phyloP scores from a whole-genome alignment of 495 filamentous ascomycete genomes.

The Aspergillus taichungensis region DNA sequence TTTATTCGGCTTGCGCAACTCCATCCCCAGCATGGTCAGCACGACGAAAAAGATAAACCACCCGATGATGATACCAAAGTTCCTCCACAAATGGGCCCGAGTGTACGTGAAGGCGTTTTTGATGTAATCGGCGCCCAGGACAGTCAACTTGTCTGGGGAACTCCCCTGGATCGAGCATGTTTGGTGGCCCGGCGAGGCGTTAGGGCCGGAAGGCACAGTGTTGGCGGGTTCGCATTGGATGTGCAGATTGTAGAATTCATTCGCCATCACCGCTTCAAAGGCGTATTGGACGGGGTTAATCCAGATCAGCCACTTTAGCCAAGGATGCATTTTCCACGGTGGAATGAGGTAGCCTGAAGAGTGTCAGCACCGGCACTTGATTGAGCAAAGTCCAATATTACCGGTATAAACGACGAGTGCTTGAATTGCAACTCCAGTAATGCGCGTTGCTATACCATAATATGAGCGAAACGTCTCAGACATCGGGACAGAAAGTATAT shows the following conservation, averaged over 20 bases:
- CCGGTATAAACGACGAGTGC: slow-evolving; percentile 67
- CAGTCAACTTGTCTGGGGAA: slow-evolving; percentile 36
- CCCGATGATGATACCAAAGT: slow-evolving; percentile 51
- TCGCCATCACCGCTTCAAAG: slow-evolving; percentile 59
- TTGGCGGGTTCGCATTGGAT: slow-evolving; percentile 45
- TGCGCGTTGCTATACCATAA: slow-evolving; percentile 41
- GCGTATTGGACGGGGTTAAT: slow-evolving; percentile 71
- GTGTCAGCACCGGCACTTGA: background rate
- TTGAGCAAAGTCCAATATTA: background rate
- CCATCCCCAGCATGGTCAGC: slow-evolving; percentile 55
- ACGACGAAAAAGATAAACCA: slow-evolving; percentile 47
- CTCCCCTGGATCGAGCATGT: slow-evolving; percentile 55
- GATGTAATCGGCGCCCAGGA: slow-evolving; percentile 47
- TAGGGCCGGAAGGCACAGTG: slow-evolving; percentile 53
- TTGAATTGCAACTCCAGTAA: slow-evolving; percentile 55
- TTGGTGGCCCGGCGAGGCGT: slow-evolving; percentile 45
- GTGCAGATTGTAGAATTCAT: slow-evolving; percentile 43
- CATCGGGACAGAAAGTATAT: background rate
- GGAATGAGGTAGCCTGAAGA: slow-evolving; percentile 63
- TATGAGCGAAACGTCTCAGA: background rate
- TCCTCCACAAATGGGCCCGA: slow-evolving; percentile 52
- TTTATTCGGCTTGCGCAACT: slow-evolving; percentile 60
- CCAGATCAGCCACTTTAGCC: slow-evolving; percentile 71
- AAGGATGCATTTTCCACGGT: slow-evolving; percentile 63
- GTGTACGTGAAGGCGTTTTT: slow-evolving; percentile 44